These are phyloP conservation scores for Saccharomycopsis javanensis DNA, from an alignment of 805 yeast genomes.

Conservation along the genomic window DNA sequence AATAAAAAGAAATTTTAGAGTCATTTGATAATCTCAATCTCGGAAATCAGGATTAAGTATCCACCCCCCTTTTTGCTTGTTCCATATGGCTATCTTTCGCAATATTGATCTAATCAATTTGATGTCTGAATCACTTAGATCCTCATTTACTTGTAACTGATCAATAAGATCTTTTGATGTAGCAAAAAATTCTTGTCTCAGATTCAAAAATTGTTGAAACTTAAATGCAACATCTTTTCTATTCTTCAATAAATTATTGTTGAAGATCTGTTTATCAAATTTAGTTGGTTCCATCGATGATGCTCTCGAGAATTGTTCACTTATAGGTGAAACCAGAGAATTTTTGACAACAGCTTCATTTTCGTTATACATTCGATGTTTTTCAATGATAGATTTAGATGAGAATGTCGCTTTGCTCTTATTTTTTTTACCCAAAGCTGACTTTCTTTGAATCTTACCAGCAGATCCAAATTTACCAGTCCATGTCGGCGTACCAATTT, in stretches of 20 bases:
- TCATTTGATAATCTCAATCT: no score
- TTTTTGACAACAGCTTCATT: background rate
- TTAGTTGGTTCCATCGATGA: background rate
- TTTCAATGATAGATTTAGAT: constrained; percentile 6
- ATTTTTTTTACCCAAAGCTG: background rate
- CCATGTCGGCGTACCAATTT: constrained; percentile 88
- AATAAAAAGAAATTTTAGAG: no score
- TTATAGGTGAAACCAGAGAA: background rate
- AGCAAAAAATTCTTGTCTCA: constrained; percentile 32
- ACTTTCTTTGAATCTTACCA: constrained; percentile 37
- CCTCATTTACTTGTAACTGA: constrained; percentile 30
- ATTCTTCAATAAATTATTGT: constrained; percentile 17
- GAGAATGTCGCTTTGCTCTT: constrained; percentile 3
- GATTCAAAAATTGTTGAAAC: constrained; percentile 32
- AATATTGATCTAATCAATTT: constrained; percentile 58
- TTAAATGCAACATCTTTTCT: constrained; percentile 25
- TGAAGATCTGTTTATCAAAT: constrained; percentile 1
- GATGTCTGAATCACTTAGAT: constrained; percentile 41
- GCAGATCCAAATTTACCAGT: constrained; percentile 88
- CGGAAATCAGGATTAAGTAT: constrained; percentile 44
- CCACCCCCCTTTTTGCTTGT: constrained; percentile 53
- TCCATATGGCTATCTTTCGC: constrained; percentile 60
- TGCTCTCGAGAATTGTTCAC: background rate
- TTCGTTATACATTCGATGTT: background rate
- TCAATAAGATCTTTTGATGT: constrained; percentile 40